A percentile compares a stretch with the other conserved stretches of the same genome.
Conservation (phyloP, 1,284 basidiomycete species). For the Agaricales sp. region DNA sequence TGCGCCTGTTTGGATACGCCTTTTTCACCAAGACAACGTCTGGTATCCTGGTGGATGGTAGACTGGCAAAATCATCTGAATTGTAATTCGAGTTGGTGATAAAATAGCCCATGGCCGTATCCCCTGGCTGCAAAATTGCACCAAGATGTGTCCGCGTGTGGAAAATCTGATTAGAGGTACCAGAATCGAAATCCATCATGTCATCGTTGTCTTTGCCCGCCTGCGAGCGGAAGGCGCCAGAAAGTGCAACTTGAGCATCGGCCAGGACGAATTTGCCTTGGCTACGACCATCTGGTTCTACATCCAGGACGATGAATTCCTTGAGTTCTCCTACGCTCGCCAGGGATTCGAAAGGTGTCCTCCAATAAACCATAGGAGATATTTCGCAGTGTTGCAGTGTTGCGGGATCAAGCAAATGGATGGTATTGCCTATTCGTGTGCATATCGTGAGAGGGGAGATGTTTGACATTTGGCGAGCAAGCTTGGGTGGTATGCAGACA, state of each 20-base stretch:
- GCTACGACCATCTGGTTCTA: slow-evolving; percentile 71
- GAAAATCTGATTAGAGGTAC: slow-evolving; percentile 68
- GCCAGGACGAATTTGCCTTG: slow-evolving; percentile 79
- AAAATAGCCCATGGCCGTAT: slow-evolving; percentile 88
- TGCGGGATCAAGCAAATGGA: slow-evolving; percentile 85
- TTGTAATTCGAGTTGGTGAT: slow-evolving; percentile 91
- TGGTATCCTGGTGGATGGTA: slow-evolving; percentile 71
- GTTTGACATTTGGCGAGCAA: slow-evolving; percentile 78
- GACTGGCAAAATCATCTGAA: slow-evolving; percentile 73
- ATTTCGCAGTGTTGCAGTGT: slow-evolving; percentile 84
- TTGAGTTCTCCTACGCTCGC: slow-evolving; percentile 80
- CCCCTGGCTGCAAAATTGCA: slow-evolving; percentile 90
- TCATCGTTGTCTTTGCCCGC: slow-evolving; percentile 23
- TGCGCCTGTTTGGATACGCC: slow-evolving; percentile 89
- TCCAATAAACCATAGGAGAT: slow-evolving; percentile 81
- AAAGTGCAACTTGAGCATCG: slow-evolving; percentile 89
- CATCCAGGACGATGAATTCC: slow-evolving; percentile 93
- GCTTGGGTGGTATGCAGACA: slow-evolving; percentile 78
- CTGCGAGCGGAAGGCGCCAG: slow-evolving; percentile 62
- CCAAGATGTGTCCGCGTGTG: slow-evolving; percentile 97
- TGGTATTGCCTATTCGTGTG: slow-evolving; percentile 83
- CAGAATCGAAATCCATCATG: slow-evolving; percentile 53
- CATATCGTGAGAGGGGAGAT: slow-evolving; percentile 86
- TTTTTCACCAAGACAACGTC: slow-evolving; percentile 94
- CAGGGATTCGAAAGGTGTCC: slow-evolving; percentile 78